Evolutionary conservation across 163 green algal species (phyloP).

Genomic region (Scenedesmus sp.): DNA sequence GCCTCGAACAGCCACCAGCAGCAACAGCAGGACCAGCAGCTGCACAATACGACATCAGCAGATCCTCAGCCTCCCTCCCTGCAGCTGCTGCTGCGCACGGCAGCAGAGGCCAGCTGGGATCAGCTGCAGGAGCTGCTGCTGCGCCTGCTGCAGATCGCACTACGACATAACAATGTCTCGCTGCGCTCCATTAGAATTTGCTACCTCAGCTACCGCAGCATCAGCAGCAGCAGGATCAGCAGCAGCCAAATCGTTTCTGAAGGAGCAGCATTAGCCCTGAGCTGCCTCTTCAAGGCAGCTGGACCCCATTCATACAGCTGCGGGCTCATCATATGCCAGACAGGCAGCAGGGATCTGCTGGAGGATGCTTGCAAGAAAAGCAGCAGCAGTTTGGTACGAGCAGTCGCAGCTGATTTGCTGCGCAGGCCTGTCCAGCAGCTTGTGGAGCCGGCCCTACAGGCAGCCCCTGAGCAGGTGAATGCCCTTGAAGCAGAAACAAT

Average conservation of each 20-base stretch:
- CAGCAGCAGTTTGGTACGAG: background rate
- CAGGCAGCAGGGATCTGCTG: background rate
- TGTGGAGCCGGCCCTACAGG: background rate
- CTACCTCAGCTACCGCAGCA: too few species aligned
- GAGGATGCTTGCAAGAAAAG: background rate
- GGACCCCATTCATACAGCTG: background rate
- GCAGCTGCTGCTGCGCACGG: too few species aligned
- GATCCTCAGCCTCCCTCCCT: too few species aligned
- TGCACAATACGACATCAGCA: background rate
- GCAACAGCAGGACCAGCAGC: too few species aligned
- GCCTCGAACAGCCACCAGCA: background rate
- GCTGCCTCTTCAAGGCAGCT: background rate
- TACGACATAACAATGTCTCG: too few species aligned
- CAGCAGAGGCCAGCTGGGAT: too few species aligned
- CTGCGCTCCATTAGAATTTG: too few species aligned
- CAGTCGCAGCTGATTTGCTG: background rate
- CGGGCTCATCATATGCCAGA: background rate
- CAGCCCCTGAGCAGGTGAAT: background rate
- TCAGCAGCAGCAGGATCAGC: too few species aligned
- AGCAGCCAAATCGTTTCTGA: too few species aligned
- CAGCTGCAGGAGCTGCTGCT: too few species aligned
- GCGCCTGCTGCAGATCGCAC: too few species aligned
- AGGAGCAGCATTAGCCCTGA: background rate
- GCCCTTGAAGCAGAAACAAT: too few species aligned
- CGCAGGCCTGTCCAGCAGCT: background rate